A percentile compares a stretch with the other conserved stretches of the same genome.
phyloP scores from a whole-genome alignment of 768 basidiomycete genomes.

The Sutorius australiensis region DNA sequence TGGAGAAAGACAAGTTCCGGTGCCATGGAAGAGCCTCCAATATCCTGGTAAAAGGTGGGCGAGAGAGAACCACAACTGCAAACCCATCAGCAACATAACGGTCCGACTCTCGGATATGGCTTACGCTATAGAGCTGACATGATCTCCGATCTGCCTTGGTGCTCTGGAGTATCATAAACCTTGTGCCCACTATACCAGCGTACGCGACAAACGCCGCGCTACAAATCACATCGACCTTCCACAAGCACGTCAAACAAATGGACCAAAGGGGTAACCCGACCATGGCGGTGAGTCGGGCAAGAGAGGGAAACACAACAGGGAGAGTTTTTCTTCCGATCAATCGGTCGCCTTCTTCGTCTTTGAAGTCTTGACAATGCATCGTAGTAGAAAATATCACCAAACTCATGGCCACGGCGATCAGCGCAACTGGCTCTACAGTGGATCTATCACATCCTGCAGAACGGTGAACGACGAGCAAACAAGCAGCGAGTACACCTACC shows the following conservation, averaged over 20 bases:
- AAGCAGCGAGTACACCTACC: slow-evolving; percentile 20
- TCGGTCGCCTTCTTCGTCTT: slow-evolving; percentile 43
- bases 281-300: slow-evolving; percentile 26
- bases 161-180: slow-evolving; percentile 23
- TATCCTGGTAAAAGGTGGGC: slow-evolving; percentile 31
- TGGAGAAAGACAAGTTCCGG: slow-evolving; percentile 7
- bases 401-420: slow-evolving; percentile 31
- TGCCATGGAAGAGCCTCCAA: slow-evolving; percentile 26
- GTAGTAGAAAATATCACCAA: slow-evolving; percentile 36
- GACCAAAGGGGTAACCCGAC: slow-evolving; percentile 30
- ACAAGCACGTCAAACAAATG: slow-evolving; percentile 23
- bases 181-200: slow-evolving; percentile 22
- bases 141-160: slow-evolving; percentile 25
- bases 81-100: background rate
- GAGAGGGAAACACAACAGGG: slow-evolving; percentile 40
- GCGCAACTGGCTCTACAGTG: slow-evolving; percentile 21
- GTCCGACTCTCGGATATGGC: background rate
- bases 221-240: slow-evolving; percentile 27
- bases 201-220: slow-evolving; percentile 26
- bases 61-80: slow-evolving; percentile 31
- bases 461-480: slow-evolving; percentile 1
- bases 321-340: slow-evolving; percentile 38
- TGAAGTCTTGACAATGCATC: slow-evolving; percentile 34
- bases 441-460: slow-evolving; percentile 23
- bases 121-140: slow-evolving; percentile 32